These are phyloP conservation scores for Penicillium sumatraense DNA, from an alignment of 2,329 filamentous ascomycete genomes.

Conservation along the genomic window DNA sequence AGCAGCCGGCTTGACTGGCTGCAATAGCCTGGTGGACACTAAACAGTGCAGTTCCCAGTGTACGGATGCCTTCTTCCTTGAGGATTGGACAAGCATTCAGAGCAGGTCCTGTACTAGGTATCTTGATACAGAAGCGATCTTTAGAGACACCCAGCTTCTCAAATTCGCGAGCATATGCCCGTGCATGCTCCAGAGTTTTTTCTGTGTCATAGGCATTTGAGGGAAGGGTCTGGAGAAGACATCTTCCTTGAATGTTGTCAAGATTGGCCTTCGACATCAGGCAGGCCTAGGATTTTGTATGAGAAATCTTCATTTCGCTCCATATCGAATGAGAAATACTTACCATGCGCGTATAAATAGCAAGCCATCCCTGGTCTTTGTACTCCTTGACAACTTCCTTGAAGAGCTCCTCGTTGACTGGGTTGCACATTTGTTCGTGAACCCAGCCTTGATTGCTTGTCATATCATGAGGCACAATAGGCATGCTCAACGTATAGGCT, in stretches of 20 bases:
- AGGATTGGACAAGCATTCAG: constrained; percentile 52
- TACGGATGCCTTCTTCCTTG: constrained; percentile 51
- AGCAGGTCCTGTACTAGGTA: constrained; percentile 55
- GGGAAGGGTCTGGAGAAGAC: constrained; percentile 55
- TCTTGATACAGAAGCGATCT: constrained; percentile 58
- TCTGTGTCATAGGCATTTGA: constrained; percentile 53
- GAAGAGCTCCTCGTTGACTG: constrained; percentile 51
- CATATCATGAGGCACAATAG: constrained; percentile 53
- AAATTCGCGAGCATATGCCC: constrained; percentile 54
- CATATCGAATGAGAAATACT: background rate
- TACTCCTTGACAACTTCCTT: constrained; percentile 49
- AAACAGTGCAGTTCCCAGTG: constrained; percentile 55
- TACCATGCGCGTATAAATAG: constrained; percentile 55
- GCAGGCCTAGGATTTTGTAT: constrained; percentile 40
- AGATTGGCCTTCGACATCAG: constrained; percentile 55
- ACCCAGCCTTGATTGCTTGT: constrained; percentile 58
- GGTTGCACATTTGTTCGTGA: constrained; percentile 51
- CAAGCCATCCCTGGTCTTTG: constrained; percentile 53
- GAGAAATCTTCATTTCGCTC: background rate
- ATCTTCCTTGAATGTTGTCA: constrained; percentile 51
- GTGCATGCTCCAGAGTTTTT: constrained; percentile 52
- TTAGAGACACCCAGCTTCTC: constrained; percentile 49
- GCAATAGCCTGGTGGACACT: constrained; percentile 56
- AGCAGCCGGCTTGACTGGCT: constrained; percentile 53
- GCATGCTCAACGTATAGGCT: constrained; percentile 52